phyloP scores from a whole-genome alignment of 306 rosid species.

The Spatholobus suberectus region DNA sequence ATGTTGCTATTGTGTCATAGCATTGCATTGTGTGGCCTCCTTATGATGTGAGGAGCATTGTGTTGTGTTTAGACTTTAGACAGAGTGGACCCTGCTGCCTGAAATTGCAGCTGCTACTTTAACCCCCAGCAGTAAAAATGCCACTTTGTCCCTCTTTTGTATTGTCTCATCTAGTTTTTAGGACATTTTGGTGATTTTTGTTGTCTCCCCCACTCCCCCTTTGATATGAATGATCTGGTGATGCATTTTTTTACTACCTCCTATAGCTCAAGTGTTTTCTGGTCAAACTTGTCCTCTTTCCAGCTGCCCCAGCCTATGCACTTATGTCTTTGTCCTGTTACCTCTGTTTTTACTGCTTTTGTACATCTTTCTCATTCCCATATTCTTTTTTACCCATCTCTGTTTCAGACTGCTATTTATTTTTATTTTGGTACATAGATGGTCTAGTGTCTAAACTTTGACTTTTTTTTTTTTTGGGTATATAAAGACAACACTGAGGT shows the following conservation, averaged over 20 bases:
- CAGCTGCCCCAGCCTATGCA: not conserved
- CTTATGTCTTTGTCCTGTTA: not conserved
- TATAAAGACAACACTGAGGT: too few species aligned
- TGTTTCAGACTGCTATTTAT: not conserved
- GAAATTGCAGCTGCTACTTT: not conserved
- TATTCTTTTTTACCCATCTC: too few species aligned
- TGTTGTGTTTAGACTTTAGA: not conserved
- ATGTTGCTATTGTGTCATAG: not conserved
- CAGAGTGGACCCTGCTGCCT: not conserved
- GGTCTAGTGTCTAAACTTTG: not conserved
- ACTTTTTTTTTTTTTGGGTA: too few species aligned
- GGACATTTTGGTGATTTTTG: not conserved
- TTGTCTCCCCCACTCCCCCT: not conserved
- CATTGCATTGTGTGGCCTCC: not conserved
- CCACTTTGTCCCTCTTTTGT: not conserved
- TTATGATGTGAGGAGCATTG: not conserved
- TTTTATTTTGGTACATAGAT: not conserved
- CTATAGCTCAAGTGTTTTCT: not conserved
- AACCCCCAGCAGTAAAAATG: not conserved
- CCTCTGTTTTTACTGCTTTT: not conserved
- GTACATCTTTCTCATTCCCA: too few species aligned
- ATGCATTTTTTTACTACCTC: not conserved
- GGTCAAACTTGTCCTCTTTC: not conserved
- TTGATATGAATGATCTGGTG: not conserved
- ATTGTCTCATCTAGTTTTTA: not conserved